Base-by-base conservation (phyloP, 2,329 filamentous ascomycete species). In the Alternaria gaisen region DNA sequence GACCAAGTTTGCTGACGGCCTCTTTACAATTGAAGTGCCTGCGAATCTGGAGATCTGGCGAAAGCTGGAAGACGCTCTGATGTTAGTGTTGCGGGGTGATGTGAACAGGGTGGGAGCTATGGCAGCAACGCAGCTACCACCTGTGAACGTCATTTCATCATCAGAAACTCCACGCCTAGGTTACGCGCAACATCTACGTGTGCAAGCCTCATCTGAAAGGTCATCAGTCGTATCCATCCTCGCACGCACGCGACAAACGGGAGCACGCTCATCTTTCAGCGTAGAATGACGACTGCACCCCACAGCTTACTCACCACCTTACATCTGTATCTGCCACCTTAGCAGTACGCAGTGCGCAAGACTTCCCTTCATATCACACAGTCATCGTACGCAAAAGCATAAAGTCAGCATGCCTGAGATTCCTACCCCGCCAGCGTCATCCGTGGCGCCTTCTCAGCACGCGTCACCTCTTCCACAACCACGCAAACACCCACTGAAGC, bases 361-460 rank as follows among this genome's bases (percentile, higher is more conserved):
- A 50, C 32, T 36, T 36, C 32, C 32, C 32, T 32, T 14, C 32
- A 36, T 14, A 16, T 36, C 32, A 16, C 12, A 36, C 14, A 14
- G 9, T 28, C 28, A 11, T 36, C 14, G 16, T 5, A 5, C 14
- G 5, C 2, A 5, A 9, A 5, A 38, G 7, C 46, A 18, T 38
- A 12, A 3, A 38, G 14, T n/a, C 22, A 48, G 18, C 14, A 71
- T 72, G 70, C 58, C 55, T 24, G 59, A 64, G 14, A 42, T 72
- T 32, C 69, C 81, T 9, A 85, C 84, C 5, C 83, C 85, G 12
- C 80, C 85, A 7, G 77, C 82, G 4, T 85, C 84, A 1, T 81
- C 81, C 34, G 72, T 74, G n/a, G 69, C 74, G 22, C 74, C 80
- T 0, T 81, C 82, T 65, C 66, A 77, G 63, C 67, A 79, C 61